phyloP scores from a whole-genome alignment of 331 rosid genomes.

The Malus hybrid region DNA sequence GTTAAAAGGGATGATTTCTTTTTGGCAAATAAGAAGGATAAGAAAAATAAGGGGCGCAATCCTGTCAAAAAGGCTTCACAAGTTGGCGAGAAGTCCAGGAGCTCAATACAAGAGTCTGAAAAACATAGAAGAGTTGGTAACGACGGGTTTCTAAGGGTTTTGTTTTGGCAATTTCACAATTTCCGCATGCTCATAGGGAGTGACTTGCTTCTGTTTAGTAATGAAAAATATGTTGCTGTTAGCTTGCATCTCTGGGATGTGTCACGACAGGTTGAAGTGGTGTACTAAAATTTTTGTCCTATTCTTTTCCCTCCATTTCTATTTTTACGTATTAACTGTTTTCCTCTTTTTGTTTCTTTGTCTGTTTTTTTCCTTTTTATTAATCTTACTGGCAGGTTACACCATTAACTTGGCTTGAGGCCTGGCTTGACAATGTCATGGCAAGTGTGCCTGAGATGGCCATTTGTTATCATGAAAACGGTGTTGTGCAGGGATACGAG shows the following conservation, averaged over 20 bases:
- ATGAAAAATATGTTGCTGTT: slow-evolving; percentile 92
- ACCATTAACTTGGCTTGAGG: slow-evolving; percentile 96
- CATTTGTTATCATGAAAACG: slow-evolving; percentile 86
- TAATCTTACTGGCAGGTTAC: slow-evolving; percentile 52
- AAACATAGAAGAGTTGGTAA: slow-evolving; percentile 65
- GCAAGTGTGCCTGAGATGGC: slow-evolving; percentile 98
- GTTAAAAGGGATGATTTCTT: slow-evolving; percentile 42
- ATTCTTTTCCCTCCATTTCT: background rate
- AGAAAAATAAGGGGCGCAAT: slow-evolving; percentile 40
- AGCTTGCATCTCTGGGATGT: slow-evolving; percentile 98
- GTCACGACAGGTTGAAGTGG: slow-evolving; percentile 57
- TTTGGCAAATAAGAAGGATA: slow-evolving; percentile 61
- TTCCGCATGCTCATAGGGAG: slow-evolving; percentile 96
- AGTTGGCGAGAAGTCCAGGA: slow-evolving; percentile 70
- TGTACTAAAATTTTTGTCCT: slow-evolving; percentile 2
- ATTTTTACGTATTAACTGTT: background rate
- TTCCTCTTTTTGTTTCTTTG: background rate
- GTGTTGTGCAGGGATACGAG: slow-evolving; percentile 97
- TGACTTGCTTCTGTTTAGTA: slow-evolving; percentile 86
- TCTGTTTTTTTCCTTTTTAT: background rate
- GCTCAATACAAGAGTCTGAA: slow-evolving; percentile 73
- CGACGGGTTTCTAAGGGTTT: slow-evolving; percentile 68
- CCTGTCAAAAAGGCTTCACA: slow-evolving; percentile 69
- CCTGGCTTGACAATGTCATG: slow-evolving; percentile 99
- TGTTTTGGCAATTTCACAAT: slow-evolving; percentile 96